These are phyloP conservation scores for Wickerhamomyces ciferrii DNA, from an alignment of 805 yeast species.

Conservation along the genomic window DNA sequence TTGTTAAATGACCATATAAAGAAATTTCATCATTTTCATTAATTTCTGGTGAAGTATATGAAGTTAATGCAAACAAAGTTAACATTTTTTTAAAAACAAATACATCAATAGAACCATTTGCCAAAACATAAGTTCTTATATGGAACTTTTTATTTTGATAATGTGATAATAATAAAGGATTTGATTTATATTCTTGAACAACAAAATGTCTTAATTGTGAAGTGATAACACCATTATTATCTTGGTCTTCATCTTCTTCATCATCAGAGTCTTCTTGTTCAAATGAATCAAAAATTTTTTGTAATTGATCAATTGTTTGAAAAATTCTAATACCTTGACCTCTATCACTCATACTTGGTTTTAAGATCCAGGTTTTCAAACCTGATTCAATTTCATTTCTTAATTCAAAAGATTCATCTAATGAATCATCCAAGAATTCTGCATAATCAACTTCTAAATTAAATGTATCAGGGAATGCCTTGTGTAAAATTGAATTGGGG, in stretches of 20 bases:
- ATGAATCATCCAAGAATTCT: constrained; percentile 88
- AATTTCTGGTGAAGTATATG: constrained; percentile 32
- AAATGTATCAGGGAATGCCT: constrained; percentile 69
- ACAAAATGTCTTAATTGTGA: constrained; percentile 89
- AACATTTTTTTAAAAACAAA: constrained; percentile 78
- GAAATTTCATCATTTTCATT: constrained; percentile 33
- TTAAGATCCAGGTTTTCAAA: constrained; percentile 75
- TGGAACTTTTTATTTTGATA: constrained; percentile 79
- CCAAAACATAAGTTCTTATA: constrained; percentile 76
- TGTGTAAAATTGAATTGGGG: constrained; percentile 55
- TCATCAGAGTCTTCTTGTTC: constrained; percentile 69
- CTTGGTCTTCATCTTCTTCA: constrained; percentile 50
- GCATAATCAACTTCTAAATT: constrained; percentile 91
- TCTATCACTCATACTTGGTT: constrained; percentile 96
- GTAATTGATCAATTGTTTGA: constrained; percentile 72
- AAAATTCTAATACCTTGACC: constrained; percentile 94
- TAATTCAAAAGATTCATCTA: constrained; percentile 89
- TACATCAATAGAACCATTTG: constrained; percentile 70
- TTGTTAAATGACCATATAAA: constrained; percentile 73
- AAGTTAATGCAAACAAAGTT: constrained; percentile 67
- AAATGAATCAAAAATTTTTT: constrained; percentile 76
- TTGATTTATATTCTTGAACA: constrained; percentile 71
- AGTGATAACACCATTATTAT: constrained; percentile 64
- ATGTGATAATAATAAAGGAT: constrained; percentile 60
- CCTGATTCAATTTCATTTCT: constrained; percentile 67